Percentiles rank a stretch among this genome's conserved stretches.
phyloP scores from a whole-genome alignment of 108 stramenopile species.

The Skeletonema costatum region DNA sequence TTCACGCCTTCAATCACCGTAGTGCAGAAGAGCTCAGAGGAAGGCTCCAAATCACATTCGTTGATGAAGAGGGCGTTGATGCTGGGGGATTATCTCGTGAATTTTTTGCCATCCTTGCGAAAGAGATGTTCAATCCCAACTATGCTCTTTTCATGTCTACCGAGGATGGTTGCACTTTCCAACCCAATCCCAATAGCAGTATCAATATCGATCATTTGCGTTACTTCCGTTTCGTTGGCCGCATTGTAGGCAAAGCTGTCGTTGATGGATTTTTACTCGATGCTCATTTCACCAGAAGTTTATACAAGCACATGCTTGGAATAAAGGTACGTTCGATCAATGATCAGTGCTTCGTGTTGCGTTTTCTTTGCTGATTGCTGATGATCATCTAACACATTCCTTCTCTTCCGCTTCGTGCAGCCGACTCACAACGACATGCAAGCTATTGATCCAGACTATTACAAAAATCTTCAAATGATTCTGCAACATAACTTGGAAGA shows the following conservation, averaged over 20 bases:
- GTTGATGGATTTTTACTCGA: conserved; percentile 97
- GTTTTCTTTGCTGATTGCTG: not conserved
- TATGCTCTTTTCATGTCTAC: conserved; percentile 96
- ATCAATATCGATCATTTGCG: conserved; percentile 95
- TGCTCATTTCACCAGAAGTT: conserved; percentile 96
- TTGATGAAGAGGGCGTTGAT: conserved; percentile 97
- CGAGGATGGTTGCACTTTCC: conserved; percentile 96
- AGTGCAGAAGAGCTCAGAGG: conserved; percentile 97
- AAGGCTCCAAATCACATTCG: conserved; percentile 93
- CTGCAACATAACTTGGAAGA: conserved; percentile 91
- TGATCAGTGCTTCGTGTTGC: conserved; percentile 2
- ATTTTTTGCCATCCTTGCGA: conserved; percentile 96
- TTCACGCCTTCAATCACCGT: conserved; percentile 90
- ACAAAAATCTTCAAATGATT: conserved; percentile 94
- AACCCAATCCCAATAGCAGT: conserved; percentile 95
- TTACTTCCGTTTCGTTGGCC: conserved; percentile 97
- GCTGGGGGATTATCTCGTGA: conserved; percentile 98
- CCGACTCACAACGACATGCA: conserved; percentile 96
- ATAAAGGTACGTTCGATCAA: conserved; percentile 45
- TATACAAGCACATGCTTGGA: conserved; percentile 99
- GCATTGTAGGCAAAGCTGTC: conserved; percentile 98
- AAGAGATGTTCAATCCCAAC: conserved; percentile 98
- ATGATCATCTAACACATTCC: not conserved
- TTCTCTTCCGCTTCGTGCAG: conserved; percentile 10
- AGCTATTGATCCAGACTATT: conserved; percentile 98